Evolutionary conservation across 805 yeast species (phyloP).

Genomic region (Kregervanrija delftensis): DNA sequence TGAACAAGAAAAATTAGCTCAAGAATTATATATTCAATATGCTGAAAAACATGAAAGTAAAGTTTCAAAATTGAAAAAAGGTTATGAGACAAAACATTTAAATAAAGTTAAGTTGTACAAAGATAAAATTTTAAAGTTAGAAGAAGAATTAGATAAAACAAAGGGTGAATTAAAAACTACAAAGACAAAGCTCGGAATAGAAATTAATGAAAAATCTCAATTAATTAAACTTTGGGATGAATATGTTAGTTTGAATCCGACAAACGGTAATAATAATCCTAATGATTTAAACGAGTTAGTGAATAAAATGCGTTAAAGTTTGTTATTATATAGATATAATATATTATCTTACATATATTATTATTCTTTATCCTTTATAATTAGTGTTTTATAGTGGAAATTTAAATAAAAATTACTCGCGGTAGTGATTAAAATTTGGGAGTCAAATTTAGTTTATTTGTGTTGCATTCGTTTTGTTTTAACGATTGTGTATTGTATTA

Average conservation of each 20-base stretch:
- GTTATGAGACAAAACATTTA: constrained; percentile 49
- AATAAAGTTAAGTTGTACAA: constrained; percentile 33
- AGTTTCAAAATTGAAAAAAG: constrained; percentile 53
- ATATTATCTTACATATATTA: no score
- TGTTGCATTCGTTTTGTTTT: no score
- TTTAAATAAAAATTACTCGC: no score
- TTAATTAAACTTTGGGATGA: constrained; percentile 41
- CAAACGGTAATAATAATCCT: constrained; percentile 14
- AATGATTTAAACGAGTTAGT: constrained; percentile 13
- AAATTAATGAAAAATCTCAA: constrained; percentile 51
- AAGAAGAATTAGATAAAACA: constrained; percentile 21
- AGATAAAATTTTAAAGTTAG: constrained; percentile 25
- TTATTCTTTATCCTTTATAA: constrained; percentile 1
- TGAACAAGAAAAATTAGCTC: constrained; percentile 56
- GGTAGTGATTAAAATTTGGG: no score
- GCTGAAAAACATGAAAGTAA: constrained; percentile 72
- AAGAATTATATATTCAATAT: constrained; percentile 65
- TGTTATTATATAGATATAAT: no score
- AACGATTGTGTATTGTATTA: no score
- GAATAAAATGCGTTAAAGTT: no score
- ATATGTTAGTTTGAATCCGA: constrained; percentile 22
- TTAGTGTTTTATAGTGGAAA: neutral
- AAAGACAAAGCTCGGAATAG: constrained; percentile 40
- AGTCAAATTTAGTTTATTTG: no score
- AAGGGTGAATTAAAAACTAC: constrained; percentile 48